Evolutionary conservation across 129 eudicot genomes (phyloP).

Genomic region (Ambrosia trifida): DNA sequence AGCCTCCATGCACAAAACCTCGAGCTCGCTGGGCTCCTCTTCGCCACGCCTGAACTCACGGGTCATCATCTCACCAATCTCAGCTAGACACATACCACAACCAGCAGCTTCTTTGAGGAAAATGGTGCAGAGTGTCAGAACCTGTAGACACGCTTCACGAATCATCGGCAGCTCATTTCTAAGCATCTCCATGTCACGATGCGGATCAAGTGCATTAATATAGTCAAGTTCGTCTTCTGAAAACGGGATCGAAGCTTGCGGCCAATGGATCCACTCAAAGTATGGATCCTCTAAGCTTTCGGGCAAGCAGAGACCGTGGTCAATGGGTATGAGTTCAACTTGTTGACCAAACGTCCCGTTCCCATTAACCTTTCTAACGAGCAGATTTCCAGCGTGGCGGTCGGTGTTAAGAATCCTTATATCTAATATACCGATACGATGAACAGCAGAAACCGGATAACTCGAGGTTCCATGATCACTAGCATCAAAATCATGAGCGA

Average conservation of each 20-base stretch:
- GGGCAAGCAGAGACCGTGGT: conserved; percentile 94
- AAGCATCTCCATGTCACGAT: conserved; percentile 63
- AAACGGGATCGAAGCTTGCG: conserved; percentile 95
- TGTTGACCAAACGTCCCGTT: conserved; percentile 63
- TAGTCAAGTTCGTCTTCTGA: conserved; percentile 89
- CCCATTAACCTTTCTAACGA: conserved; percentile 64
- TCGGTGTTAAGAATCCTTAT: conserved; percentile 90
- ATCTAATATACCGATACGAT: conserved; percentile 91
- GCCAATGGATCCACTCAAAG: conserved; percentile 99
- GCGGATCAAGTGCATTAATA: conserved; percentile 71
- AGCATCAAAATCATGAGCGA: conserved; percentile 93
- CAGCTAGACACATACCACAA: conserved; percentile 73
- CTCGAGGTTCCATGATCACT: conserved; percentile 94
- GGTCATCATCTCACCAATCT: conserved; percentile 97
- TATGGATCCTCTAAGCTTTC: conserved; percentile 92
- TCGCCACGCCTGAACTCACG: conserved; percentile 88
- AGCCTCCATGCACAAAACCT: conserved; percentile 82
- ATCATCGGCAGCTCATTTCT: conserved; percentile 83
- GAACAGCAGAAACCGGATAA: conserved; percentile 86
- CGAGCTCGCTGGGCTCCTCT: conserved; percentile 95
- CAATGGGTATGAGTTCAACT: conserved; percentile 88
- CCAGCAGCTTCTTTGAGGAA: conserved; percentile 84
- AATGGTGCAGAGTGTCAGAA: conserved; percentile 68
- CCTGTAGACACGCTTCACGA: conserved; percentile 86
- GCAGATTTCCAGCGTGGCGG: conserved; percentile 83